Base-by-base conservation (phyloP, 768 basidiomycete species). In the Hemileccinum impolitum region DNA sequence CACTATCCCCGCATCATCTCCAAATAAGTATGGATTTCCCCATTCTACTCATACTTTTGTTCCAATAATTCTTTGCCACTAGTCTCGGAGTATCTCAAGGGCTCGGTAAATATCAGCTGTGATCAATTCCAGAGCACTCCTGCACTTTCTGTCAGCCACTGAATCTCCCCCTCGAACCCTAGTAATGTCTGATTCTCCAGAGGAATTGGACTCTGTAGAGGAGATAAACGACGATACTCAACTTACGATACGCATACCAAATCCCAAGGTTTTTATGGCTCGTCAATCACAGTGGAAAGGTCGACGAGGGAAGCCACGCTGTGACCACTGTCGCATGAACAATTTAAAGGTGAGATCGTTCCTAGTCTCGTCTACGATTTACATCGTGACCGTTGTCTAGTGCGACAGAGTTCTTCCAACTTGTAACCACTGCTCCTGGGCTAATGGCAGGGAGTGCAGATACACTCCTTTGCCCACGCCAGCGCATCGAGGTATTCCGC, bases 391-490 rank as follows among this genome's bases (percentile, higher is more conserved):
- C 38, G 41, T 48, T 42, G 40, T 54, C 35, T 45, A 87, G 85
- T 87, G 85, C 59, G 85, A 87, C 63, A 77, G 85, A 48, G 79
- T 84, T 35, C 72, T 84, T 37, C 85, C 85, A 19, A 77, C 76
- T 11, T 87, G 85, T 64, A 87, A 86, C 58, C 82, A 87, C 58
- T 87, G 85, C 53, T 77, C 79, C 19, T 85, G 80, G 80, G 75
- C 77, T 14, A 75, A 74, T 47, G 75, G 76, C n/a, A 71, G 77
- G 52, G 81, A 84, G 51, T 87, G 85, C 68, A 78, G 76, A 63
- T 87, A 87, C 66, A 85, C 85, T 10, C 85, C 85, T 45, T 66
- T 87, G 38, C 85, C 85, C 17, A 87, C 84, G 4, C 85, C 85
- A 36, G 85, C 85, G 34, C 85, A 87, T 63, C 76, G 85, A 50